These are phyloP conservation scores for Thelonectria olida DNA, from an alignment of 2,329 filamentous ascomycete genomes.

Conservation along the genomic window DNA sequence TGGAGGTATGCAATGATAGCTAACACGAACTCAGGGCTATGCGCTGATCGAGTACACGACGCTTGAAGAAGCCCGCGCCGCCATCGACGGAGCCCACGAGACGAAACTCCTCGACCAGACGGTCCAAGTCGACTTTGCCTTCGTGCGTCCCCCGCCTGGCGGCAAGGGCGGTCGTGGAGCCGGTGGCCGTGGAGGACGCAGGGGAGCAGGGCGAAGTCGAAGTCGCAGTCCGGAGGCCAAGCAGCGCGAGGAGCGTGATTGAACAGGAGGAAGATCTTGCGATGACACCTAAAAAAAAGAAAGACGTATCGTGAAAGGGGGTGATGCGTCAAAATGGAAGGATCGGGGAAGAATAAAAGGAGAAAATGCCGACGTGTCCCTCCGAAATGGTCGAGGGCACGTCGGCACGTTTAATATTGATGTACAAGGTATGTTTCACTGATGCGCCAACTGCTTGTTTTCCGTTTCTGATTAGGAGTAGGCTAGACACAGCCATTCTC, in stretches of 20 bases:
- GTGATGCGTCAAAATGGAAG: background rate
- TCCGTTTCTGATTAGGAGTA: constrained; percentile 8
- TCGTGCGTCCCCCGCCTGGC: constrained; percentile 79
- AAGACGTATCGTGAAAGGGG: background rate
- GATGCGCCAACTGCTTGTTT: background rate
- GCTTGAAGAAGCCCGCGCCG: constrained; percentile 80
- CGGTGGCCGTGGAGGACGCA: constrained; percentile 50
- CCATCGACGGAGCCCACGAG: constrained; percentile 81
- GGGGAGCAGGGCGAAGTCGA: constrained; percentile 57
- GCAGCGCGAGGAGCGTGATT: constrained; percentile 43
- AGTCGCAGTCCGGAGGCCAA: constrained; percentile 58
- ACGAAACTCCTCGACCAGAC: constrained; percentile 85
- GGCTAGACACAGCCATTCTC: background rate
- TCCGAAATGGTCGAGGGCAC: constrained; percentile 26
- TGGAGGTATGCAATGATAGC: background rate
- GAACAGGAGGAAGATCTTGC: constrained; percentile 28
- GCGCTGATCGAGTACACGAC: constrained; percentile 87
- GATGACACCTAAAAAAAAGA: background rate
- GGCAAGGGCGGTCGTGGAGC: constrained; percentile 50
- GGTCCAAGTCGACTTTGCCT: constrained; percentile 83
- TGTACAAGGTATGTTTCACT: constrained; percentile 37
- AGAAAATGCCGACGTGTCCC: constrained; percentile 38
- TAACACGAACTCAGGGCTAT: constrained; percentile 78
- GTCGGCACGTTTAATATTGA: constrained; percentile 41
- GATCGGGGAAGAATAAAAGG: background rate